Evolutionary conservation across 176 grass and related monocot species (phyloP).

Genomic region (Dactylis glomerata): DNA sequence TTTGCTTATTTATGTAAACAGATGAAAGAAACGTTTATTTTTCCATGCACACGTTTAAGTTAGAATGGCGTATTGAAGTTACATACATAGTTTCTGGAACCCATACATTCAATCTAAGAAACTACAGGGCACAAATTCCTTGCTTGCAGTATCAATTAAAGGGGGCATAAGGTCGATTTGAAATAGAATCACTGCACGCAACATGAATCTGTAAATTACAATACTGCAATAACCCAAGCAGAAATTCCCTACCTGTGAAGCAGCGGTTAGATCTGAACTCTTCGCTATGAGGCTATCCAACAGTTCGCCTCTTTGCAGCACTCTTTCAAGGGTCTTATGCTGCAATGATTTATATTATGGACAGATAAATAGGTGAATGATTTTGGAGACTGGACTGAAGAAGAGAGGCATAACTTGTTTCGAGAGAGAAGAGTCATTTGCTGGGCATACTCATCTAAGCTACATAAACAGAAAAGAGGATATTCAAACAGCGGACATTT

Average conservation of each 20-base stretch:
- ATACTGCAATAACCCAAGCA: no score
- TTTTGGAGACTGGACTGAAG: background rate
- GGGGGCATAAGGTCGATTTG: no score
- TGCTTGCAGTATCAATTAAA: no score
- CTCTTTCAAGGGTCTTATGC: constrained; percentile 95
- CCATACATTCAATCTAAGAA: no score
- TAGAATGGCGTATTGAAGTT: no score
- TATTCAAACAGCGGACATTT: background rate
- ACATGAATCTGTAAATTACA: no score
- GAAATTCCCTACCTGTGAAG: constrained; percentile 64
- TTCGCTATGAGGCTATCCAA: constrained; percentile 87
- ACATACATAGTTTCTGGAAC: no score
- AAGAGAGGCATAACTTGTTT: background rate
- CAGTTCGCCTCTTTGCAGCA: constrained; percentile 67
- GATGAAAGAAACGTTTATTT: no score
- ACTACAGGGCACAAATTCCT: no score
- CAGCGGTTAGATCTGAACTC: constrained; percentile 81
- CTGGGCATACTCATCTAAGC: background rate
- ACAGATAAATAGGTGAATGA: background rate
- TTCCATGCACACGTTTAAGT: no score
- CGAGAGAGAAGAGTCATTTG: background rate
- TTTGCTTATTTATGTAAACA: background rate
- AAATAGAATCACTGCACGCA: no score
- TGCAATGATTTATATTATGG: constrained; percentile 41
- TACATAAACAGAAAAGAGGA: background rate